These are phyloP conservation scores for Umbelopsis isabellina DNA, from an alignment of 192 early-diverging fungal genomes.

Conservation along the genomic window DNA sequence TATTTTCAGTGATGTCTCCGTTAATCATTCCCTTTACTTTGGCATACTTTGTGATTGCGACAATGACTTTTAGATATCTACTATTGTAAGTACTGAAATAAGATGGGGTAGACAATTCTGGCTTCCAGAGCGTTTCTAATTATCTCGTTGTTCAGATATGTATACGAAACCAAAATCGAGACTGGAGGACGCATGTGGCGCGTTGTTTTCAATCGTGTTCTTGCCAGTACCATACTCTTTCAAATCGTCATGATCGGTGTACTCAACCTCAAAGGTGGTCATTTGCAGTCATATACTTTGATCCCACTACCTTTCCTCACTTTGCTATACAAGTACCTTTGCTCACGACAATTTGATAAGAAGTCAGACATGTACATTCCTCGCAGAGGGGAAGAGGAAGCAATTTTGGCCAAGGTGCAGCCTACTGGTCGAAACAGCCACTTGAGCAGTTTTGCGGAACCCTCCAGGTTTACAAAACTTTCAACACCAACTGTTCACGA, in stretches of 20 bases:
- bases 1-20: conserved; percentile 76
- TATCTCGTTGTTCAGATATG: conserved; percentile 40
- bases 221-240: conserved; percentile 66
- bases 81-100: conserved; percentile 50
- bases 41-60: conserved; percentile 64
- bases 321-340: conserved; percentile 50
- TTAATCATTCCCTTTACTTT: conserved; percentile 69
- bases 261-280: conserved; percentile 51
- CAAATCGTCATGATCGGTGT: conserved; percentile 70
- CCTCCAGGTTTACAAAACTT: conserved; percentile 56
- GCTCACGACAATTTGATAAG: conserved; percentile 48
- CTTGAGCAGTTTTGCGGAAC: conserved; percentile 68
- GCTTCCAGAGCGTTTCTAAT: background rate
- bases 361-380: conserved; percentile 53
- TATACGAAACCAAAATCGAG: conserved; percentile 73
- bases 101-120: background rate
- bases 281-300: conserved; percentile 50
- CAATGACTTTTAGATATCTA: conserved; percentile 74
- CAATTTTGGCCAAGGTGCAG: background rate
- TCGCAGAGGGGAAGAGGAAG: conserved; percentile 41
- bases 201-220: conserved; percentile 65
- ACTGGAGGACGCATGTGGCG: conserved; percentile 78
- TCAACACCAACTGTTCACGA: conserved; percentile 70
- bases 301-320: conserved; percentile 71
- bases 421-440: conserved; percentile 5